These are phyloP conservation scores for Immersiella caudata DNA, from an alignment of 495 filamentous ascomycete genomes.

Conservation along the genomic window DNA sequence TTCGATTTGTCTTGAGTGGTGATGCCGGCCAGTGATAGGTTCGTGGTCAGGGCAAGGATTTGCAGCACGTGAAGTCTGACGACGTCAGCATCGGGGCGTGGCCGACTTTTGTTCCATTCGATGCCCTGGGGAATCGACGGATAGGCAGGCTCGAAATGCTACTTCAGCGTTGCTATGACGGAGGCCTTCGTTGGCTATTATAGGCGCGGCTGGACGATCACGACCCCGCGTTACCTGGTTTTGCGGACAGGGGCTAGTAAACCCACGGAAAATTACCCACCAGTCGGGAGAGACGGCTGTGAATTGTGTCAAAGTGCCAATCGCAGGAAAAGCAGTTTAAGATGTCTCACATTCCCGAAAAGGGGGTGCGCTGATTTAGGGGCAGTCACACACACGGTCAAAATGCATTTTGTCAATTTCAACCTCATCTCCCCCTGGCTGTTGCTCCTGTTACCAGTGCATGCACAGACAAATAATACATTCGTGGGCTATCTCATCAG, in stretches of 20 bases:
- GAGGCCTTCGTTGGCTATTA: no score
- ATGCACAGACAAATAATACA: not conserved
- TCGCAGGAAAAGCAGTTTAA: no score
- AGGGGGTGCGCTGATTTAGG: not conserved
- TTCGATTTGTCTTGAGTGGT: not conserved
- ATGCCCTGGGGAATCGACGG: no score
- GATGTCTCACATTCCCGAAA: not conserved
- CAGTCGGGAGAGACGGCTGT: not conserved
- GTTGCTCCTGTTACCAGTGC: not conserved
- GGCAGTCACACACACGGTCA: not conserved
- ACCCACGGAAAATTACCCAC: not conserved
- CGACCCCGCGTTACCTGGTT: no score
- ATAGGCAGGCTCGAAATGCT: no score
- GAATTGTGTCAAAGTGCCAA: no score
- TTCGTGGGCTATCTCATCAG: conserved; percentile 2
- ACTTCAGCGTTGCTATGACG: no score
- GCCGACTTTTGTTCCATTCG: no score
- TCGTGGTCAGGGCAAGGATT: no score
- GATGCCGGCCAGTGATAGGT: not conserved
- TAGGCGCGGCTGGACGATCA: no score
- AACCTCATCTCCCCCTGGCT: not conserved
- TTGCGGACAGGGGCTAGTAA: not conserved
- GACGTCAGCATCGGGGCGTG: no score
- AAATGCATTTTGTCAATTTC: not conserved
- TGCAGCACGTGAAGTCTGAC: no score